Percentiles rank a stretch among this genome's conserved stretches.
phyloP scores from a whole-genome alignment of 345 rosid species.

The Reutealis trisperma region DNA sequence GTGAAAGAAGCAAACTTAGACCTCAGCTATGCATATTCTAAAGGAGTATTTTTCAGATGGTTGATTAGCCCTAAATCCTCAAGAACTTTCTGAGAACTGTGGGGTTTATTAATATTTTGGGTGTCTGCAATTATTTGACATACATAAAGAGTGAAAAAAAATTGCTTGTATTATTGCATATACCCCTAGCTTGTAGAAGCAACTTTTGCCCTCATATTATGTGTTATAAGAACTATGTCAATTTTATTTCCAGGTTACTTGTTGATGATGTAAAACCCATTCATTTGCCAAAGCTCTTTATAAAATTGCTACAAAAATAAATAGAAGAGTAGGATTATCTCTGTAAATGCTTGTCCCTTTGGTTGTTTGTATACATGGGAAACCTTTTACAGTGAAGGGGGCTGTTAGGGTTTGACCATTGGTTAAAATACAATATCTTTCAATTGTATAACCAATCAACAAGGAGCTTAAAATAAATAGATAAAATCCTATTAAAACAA shows the following conservation, averaged over 20 bases:
- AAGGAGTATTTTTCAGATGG: not conserved
- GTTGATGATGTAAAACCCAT: not conserved
- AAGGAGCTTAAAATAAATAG: too few species aligned
- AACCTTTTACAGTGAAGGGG: too few species aligned
- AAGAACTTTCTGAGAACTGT: not conserved
- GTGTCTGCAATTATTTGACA: not conserved
- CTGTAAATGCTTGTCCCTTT: not conserved
- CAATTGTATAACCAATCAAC: too few species aligned
- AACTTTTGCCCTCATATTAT: not conserved
- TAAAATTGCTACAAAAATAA: too few species aligned
- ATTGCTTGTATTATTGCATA: not conserved
- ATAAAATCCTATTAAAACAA: too few species aligned
- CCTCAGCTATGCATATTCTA: not conserved
- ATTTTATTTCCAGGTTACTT: not conserved
- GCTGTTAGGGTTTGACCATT: too few species aligned
- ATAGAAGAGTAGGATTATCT: not conserved
- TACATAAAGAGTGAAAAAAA: not conserved
- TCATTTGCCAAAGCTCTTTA: not conserved
- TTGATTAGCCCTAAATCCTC: too few species aligned
- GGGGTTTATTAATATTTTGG: constrained; percentile 1
- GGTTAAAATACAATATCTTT: too few species aligned
- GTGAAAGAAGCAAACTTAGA: not conserved
- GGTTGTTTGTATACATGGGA: not conserved
- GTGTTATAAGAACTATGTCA: too few species aligned
- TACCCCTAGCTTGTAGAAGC: not conserved